Evolutionary conservation across 1,284 basidiomycete species (phyloP).

Genomic region (Tremellales sp.): DNA sequence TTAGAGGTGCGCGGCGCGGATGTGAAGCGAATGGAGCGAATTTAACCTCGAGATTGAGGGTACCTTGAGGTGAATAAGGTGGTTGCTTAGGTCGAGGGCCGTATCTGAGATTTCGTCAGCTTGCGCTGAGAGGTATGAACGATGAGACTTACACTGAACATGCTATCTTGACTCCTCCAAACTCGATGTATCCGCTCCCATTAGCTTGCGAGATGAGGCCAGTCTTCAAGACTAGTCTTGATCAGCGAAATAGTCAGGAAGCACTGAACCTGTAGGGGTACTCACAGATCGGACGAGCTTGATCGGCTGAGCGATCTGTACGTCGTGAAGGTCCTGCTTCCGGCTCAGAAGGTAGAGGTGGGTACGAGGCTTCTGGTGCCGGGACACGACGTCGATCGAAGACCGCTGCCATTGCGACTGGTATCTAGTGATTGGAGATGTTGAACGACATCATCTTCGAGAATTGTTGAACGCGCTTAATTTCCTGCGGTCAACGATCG

Average conservation of each 20-base stretch:
- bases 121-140: neutral
- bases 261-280: constrained; percentile 11
- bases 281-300: constrained; percentile 81
- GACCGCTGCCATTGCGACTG: constrained; percentile 21
- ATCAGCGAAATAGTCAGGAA: neutral
- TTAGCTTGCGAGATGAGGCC: constrained; percentile 88
- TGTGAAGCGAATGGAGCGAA: constrained; percentile 88
- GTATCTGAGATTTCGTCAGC: constrained; percentile 62
- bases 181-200: constrained; percentile 93
- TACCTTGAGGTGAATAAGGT: constrained; percentile 76
- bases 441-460: no score
- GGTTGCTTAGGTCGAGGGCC: constrained; percentile 69
- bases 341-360: constrained; percentile 50
- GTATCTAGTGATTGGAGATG: constrained; percentile 5
- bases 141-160: constrained; percentile 85
- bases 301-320: constrained; percentile 56
- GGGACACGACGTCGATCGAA: constrained; percentile 83
- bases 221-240: constrained; percentile 68
- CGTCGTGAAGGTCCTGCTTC: constrained; percentile 42
- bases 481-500: no score
- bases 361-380: constrained; percentile 73
- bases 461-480: no score
- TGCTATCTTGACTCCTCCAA: constrained; percentile 78
- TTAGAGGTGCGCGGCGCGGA: constrained; percentile 72
- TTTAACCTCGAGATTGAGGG: constrained; percentile 91